Conservation (phyloP, 1,284 basidiomycete species). For the Tilletia indica region DNA sequence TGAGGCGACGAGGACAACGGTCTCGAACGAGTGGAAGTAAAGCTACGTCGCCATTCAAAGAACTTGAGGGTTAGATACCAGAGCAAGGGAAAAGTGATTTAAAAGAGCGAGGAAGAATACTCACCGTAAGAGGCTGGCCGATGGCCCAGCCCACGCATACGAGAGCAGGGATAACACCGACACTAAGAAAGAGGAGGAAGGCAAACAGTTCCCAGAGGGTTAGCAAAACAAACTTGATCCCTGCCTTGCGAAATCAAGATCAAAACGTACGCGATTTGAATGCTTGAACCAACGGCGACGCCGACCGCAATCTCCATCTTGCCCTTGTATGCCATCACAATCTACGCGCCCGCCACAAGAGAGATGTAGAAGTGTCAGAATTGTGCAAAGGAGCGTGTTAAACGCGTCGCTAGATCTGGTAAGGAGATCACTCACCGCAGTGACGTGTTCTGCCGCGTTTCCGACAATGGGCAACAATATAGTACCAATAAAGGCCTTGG, state of each 20-base stretch:
- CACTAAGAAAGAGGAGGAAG: neutral
- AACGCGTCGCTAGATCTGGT: no score
- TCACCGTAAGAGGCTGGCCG: constrained; percentile 54
- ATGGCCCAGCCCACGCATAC: constrained; percentile 56
- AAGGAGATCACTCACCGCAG: constrained; percentile 35
- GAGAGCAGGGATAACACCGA: constrained; percentile 54
- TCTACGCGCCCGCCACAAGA: constrained; percentile 2
- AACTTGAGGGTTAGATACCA: no score
- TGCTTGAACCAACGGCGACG: constrained; percentile 81
- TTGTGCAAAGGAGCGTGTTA: no score
- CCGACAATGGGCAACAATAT: constrained; percentile 81
- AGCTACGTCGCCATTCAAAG: constrained; percentile 1
- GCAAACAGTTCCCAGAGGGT: constrained; percentile 57
- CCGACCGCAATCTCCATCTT: constrained; percentile 63
- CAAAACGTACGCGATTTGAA: constrained; percentile 34
- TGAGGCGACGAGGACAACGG: constrained; percentile 49
- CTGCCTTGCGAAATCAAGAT: neutral
- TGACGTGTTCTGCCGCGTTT: constrained; percentile 61
- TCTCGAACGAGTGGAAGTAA: constrained; percentile 43
- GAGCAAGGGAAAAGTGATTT: neutral
- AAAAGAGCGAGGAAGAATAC: constrained; percentile 30
- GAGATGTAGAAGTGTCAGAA: neutral
- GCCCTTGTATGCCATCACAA: constrained; percentile 47
- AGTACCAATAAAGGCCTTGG: constrained; percentile 53
- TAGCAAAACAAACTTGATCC: neutral